Evolutionary conservation across 257 asterid species (phyloP), one percentile per base, ranked within the genome.

Genomic region (Lantana camara): DNA sequence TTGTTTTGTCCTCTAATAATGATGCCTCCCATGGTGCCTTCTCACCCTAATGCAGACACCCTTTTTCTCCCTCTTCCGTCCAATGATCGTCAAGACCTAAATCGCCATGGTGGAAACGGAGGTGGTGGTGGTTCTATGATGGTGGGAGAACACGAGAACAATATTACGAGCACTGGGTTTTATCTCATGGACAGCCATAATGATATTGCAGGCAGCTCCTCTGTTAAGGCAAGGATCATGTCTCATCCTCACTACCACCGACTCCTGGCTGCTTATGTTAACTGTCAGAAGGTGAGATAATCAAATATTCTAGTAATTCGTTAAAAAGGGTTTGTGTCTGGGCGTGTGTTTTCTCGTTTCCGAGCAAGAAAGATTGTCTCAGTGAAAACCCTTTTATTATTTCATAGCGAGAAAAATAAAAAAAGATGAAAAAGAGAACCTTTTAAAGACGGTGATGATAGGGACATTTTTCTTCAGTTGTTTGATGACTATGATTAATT

Each of bases 211-310:
- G 81, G 49, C 32, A 48, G 68, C 63, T 57, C 68, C 63, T 41
- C 80, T 12, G 73, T 78, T 6, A 85, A 75, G 79, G 77, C 95
- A 7, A 86, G 81, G 70, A 86, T 86, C 69, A 77, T 86, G 84
- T 70, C 84, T 59, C 95, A 86, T 77, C 95, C 95, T 42, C 81
- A 79, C 75, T 83, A 86, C 79, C 83, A 68, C 35, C 85, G 90
- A 22, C 90, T 86, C 76, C 67, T 86, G 71, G 70, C 90, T 68
- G 78, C 88, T 40, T 86, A 83, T 62, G 60, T 79, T 73, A 83
- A 72, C 56, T 86, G 95, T 61, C 95, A 83, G 47, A 86, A 86
- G 90, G 90, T 80, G 40, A 38, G n/a, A n/a, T n/a, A n/a, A n/a
- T 41, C 4, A 41, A 41, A 11, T 13, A 4, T 30, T 20, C 29